These are phyloP conservation scores for Aspergillus brunneoviolaceus DNA, from an alignment of 2,329 filamentous ascomycete species.

Conservation along the genomic window DNA sequence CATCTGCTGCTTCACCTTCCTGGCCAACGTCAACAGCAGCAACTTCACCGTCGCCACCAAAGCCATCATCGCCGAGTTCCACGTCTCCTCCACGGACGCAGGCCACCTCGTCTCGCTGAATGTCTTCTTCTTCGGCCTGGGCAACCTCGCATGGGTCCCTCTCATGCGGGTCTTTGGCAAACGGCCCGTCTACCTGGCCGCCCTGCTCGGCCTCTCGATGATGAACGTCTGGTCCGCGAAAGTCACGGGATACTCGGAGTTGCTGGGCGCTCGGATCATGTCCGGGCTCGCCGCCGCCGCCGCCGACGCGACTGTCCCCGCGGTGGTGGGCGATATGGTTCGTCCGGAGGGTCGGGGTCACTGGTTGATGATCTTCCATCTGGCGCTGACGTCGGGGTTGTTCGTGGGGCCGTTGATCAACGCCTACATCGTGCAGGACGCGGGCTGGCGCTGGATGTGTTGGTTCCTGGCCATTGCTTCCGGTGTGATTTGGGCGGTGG, in stretches of 20 bases:
- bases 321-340: slow-evolving; percentile 39
- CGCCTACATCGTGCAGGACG: slow-evolving; percentile 25
- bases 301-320: slow-evolving; percentile 38
- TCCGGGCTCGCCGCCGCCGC: slow-evolving; percentile 31
- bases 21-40: slow-evolving; percentile 41
- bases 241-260: slow-evolving; percentile 25
- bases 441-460: slow-evolving; percentile 30
- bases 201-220: slow-evolving; percentile 31
- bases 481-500: slow-evolving; percentile 18
- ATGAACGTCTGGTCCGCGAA: slow-evolving; percentile 38
- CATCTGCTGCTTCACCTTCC: slow-evolving; percentile 42
- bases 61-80: slow-evolving; percentile 32
- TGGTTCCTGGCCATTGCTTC: slow-evolving; percentile 25
- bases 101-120: slow-evolving; percentile 28
- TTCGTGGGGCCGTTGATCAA: slow-evolving; percentile 40
- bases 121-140: slow-evolving; percentile 27
- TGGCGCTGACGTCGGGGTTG: slow-evolving; percentile 36
- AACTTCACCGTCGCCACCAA: slow-evolving; percentile 41
- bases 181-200: slow-evolving; percentile 38
- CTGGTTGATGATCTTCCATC: slow-evolving; percentile 41
- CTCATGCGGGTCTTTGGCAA: slow-evolving; percentile 34
- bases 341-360: slow-evolving; percentile 35
- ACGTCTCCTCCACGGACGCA: slow-evolving; percentile 24
- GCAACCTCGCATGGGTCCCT: slow-evolving; percentile 28
- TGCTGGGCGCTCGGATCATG: slow-evolving; percentile 29